Evolutionary conservation across 2,329 filamentous ascomycete species (phyloP).

Genomic region (Stylonectria norvegica): DNA sequence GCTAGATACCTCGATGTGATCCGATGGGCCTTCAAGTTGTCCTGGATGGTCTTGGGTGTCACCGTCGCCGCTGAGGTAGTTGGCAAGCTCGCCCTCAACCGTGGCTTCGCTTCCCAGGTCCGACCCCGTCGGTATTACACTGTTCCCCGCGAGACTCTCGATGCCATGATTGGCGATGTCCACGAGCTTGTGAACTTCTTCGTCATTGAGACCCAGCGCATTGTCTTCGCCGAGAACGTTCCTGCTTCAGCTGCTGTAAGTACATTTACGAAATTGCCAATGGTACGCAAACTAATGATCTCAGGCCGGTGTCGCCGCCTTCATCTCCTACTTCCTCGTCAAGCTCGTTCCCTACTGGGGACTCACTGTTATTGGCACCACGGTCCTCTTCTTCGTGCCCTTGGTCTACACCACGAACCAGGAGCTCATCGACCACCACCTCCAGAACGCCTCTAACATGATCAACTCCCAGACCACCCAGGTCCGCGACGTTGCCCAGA

Average conservation of each 20-base stretch:
- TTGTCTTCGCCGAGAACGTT: constrained; percentile 66
- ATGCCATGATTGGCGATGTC: constrained; percentile 58
- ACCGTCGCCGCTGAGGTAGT: constrained; percentile 59
- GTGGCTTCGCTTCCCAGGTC: constrained; percentile 61
- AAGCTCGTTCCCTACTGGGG: constrained; percentile 71
- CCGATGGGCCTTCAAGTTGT: constrained; percentile 63
- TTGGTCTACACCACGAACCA: constrained; percentile 65
- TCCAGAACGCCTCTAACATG: constrained; percentile 55
- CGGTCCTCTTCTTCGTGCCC: constrained; percentile 58
- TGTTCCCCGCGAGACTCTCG: constrained; percentile 59
- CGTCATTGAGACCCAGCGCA: constrained; percentile 65
- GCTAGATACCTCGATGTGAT: constrained; percentile 64
- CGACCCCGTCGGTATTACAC: constrained; percentile 67
- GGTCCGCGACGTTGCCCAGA: constrained; percentile 57
- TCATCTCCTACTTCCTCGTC: constrained; percentile 65
- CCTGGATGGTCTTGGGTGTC: constrained; percentile 59
- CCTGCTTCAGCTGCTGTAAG: constrained; percentile 57
- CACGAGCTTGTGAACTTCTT: constrained; percentile 71
- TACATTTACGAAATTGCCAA: constrained; percentile 10
- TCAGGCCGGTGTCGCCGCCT: constrained; percentile 59
- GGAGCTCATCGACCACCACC: constrained; percentile 63
- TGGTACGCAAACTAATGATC: constrained; percentile 12
- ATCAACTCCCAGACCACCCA: constrained; percentile 62
- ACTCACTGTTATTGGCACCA: constrained; percentile 58
- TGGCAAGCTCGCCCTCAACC: constrained; percentile 59